A percentile compares a stretch with the other conserved stretches of the same genome.
Evolutionary conservation across 192 early-diverging fungal genomes (phyloP).

Genomic region (Dissophora globulifera): DNA sequence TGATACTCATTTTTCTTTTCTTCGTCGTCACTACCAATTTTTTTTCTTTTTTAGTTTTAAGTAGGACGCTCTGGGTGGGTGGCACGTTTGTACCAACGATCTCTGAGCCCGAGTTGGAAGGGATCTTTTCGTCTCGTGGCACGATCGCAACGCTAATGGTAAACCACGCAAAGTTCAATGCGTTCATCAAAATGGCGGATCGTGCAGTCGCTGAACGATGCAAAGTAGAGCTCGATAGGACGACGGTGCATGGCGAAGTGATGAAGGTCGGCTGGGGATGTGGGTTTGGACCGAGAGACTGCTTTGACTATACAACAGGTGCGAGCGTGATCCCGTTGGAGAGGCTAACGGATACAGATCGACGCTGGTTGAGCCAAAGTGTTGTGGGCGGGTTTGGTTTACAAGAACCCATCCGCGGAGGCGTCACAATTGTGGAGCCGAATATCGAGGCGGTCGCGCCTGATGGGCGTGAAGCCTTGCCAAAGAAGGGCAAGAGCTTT

Average conservation of each 20-base stretch:
- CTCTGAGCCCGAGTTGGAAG: slow-evolving; percentile 34
- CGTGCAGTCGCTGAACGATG: slow-evolving; percentile 41
- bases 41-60: slow-evolving; percentile 37
- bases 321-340: slow-evolving; percentile 53
- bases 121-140: slow-evolving; percentile 48
- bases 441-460: slow-evolving; percentile 44
- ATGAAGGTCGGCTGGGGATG: slow-evolving; percentile 59
- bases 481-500: slow-evolving; percentile 6
- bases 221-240: slow-evolving; percentile 35
- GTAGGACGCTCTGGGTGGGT: slow-evolving; percentile 56
- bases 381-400: slow-evolving; percentile 52
- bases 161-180: slow-evolving; percentile 57
- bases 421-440: slow-evolving; percentile 51
- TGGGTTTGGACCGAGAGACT: slow-evolving; percentile 58
- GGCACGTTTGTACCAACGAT: slow-evolving; percentile 47
- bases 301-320: slow-evolving; percentile 52
- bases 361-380: slow-evolving; percentile 48
- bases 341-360: slow-evolving; percentile 55
- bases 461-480: slow-evolving; percentile 43
- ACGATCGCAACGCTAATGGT: slow-evolving; percentile 53
- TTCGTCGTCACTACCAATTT: neutral
- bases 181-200: slow-evolving; percentile 57
- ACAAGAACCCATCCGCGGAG: slow-evolving; percentile 48
- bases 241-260: slow-evolving; percentile 30
- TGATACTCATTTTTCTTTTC: neutral